Conservation (phyloP, 306 rosid species). For the Begonia loranthoides region DNA sequence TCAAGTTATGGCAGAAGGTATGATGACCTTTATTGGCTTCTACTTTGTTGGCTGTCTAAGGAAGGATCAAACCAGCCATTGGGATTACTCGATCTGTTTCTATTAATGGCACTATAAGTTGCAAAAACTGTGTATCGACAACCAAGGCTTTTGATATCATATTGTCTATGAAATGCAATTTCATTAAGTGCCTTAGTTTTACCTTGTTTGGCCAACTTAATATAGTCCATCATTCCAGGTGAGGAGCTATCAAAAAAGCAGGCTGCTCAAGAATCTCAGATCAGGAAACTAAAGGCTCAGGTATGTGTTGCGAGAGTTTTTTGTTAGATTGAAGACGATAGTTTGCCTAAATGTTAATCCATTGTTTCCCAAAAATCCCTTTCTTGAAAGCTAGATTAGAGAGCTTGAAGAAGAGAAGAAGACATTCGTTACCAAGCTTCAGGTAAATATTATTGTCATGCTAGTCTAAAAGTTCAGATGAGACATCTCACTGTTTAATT, state of each 20-base stretch:
- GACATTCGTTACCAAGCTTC: conserved; percentile 75
- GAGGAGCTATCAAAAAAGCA: conserved; percentile 98
- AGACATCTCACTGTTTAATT: no score
- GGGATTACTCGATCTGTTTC: no score
- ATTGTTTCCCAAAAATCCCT: background rate
- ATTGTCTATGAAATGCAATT: no score
- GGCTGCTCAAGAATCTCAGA: conserved; percentile 90
- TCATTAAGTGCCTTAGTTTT: no score
- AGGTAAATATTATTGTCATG: conserved; percentile 41
- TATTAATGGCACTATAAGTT: no score
- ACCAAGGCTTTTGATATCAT: no score
- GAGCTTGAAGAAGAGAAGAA: conserved; percentile 99
- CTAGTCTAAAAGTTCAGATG: conserved; percentile 1
- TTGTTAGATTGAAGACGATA: background rate
- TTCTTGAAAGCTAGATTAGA: conserved; percentile 72
- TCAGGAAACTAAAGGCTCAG: conserved; percentile 91
- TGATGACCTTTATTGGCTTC: conserved; percentile 3
- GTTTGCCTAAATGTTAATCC: background rate
- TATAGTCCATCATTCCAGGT: conserved; percentile 34
- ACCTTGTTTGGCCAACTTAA: no score
- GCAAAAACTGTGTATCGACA: no score
- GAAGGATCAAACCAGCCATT: no score
- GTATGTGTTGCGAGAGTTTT: conserved; percentile 17
- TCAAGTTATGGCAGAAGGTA: conserved; percentile 99
- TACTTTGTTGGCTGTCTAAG: background rate